Conservation (phyloP, 495 filamentous ascomycete species). For the Poronia punctata region DNA sequence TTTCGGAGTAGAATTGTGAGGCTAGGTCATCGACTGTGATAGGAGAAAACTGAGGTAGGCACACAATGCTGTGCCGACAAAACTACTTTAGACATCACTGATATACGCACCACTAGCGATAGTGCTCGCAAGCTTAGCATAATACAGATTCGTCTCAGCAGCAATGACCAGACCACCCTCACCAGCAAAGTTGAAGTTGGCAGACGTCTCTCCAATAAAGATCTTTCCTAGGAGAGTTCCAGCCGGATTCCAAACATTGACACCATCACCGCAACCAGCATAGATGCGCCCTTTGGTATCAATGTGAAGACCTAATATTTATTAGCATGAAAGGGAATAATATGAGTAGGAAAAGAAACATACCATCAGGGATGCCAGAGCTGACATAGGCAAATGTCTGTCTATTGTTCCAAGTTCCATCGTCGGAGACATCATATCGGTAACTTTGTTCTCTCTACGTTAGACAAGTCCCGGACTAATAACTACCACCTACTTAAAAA, state of each 20-base stretch:
- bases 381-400: conserved; percentile 53
- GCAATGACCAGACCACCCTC: conserved; percentile 45
- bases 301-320: conserved; percentile 40
- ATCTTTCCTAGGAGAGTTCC: conserved; percentile 56
- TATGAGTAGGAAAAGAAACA: not conserved
- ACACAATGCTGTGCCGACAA: too few relatives aligned
- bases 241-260: conserved; percentile 54
- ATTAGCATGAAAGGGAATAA: not conserved
- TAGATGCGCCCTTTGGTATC: conserved; percentile 57
- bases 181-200: conserved; percentile 54
- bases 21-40: too few relatives aligned
- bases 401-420: conserved; percentile 36
- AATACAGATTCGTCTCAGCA: conserved; percentile 44
- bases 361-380: conserved; percentile 49
- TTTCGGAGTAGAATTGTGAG: too few relatives aligned
- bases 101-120: conserved; percentile 31
- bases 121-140: conserved; percentile 39
- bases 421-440: conserved; percentile 31
- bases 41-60: too few relatives aligned
- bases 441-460: conserved; percentile 20
- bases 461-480: too few relatives aligned
- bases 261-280: conserved; percentile 51
- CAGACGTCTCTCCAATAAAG: conserved; percentile 33
- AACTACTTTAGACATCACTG: not conserved
- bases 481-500: too few relatives aligned